Evolutionary conservation across 306 rosid species (phyloP), one percentile per base, ranked within the genome.

Genomic region (Sophora flavescens): DNA sequence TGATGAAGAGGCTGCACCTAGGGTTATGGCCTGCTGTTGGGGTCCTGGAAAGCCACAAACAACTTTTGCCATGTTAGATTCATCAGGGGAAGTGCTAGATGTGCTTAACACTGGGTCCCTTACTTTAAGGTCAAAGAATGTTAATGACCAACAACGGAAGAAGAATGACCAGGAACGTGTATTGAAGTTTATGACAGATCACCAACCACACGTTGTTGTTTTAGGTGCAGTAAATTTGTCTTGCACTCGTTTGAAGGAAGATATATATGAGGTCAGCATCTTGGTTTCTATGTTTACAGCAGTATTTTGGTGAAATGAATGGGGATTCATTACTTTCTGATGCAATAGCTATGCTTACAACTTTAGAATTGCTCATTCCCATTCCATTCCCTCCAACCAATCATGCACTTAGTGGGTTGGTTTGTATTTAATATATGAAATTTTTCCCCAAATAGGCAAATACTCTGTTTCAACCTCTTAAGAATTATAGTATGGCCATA

Each of bases 21-120:
- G 96, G 89, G 99, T 95, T 78, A 90, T 95, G 97, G 97, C 99
- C 47, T 95, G 99, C 84, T 95, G 92, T 82, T 95, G 99, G 97
- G 97, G 99, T 63, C 97, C 97, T 68, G 97, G 97, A 75, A 95
- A 95, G 82, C 97, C 99, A 30, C 92, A 85, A 39, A 95, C 99
- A 66, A 95, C 97, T 79, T 95, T 95, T 86, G 96, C 91, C 13
- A 95, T 95, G 99, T 76, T 95, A 74, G 99, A 95, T 84, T 90
- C 99, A 57, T 86, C 97, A 0, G 99, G 99, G 39, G 99, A 95
- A 86, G 90, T 95, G 77, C 79, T 92, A 56, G 99, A 95, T 80
- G 97, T 95, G 76, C 97, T 92, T 65, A 88, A 95, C 78, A 84
- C 96, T 44, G 91, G 96, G 63, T 89, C 99, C 16, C 97, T 95